Evolutionary conservation across 768 basidiomycete genomes (phyloP).

Genomic region (Termitomyces sp.): DNA sequence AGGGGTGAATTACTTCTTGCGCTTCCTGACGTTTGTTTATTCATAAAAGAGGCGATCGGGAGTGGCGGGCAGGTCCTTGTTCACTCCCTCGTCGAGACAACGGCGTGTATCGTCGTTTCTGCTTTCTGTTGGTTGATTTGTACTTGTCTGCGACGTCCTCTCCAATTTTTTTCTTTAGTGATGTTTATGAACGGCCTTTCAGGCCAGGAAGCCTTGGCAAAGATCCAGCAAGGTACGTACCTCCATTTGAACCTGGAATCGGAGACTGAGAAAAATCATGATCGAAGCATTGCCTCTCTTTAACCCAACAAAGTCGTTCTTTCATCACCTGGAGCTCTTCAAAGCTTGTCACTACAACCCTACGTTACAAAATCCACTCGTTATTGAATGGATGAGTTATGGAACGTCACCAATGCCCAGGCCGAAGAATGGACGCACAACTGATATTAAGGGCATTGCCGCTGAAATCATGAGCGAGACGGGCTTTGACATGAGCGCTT

Average conservation of each 20-base stretch:
- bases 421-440: background rate
- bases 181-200: slow-evolving; percentile 37
- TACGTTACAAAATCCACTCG: slow-evolving; percentile 30
- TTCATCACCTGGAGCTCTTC: slow-evolving; percentile 41
- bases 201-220: slow-evolving; percentile 30
- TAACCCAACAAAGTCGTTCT: slow-evolving; percentile 41
- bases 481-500: slow-evolving; percentile 11
- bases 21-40: slow-evolving; percentile 39
- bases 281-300: slow-evolving; percentile 46
- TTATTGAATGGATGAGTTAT: slow-evolving; percentile 30
- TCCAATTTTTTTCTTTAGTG: slow-evolving; percentile 24
- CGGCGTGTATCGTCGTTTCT: slow-evolving; percentile 46
- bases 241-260: background rate
- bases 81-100: slow-evolving; percentile 46
- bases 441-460: slow-evolving; percentile 6
- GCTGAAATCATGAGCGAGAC: slow-evolving; percentile 13
- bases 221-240: slow-evolving; percentile 38
- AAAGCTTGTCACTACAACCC: slow-evolving; percentile 34
- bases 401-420: background rate
- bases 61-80: slow-evolving; percentile 45
- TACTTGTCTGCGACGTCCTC: background rate
- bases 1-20: slow-evolving; percentile 37
- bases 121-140: slow-evolving; percentile 27
- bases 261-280: background rate
- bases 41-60: slow-evolving; percentile 36